Evolutionary conservation across 164 flowering plant species (phyloP), one percentile per base, ranked within the genome.

Genomic region (Cinnamomum micranthum): DNA sequence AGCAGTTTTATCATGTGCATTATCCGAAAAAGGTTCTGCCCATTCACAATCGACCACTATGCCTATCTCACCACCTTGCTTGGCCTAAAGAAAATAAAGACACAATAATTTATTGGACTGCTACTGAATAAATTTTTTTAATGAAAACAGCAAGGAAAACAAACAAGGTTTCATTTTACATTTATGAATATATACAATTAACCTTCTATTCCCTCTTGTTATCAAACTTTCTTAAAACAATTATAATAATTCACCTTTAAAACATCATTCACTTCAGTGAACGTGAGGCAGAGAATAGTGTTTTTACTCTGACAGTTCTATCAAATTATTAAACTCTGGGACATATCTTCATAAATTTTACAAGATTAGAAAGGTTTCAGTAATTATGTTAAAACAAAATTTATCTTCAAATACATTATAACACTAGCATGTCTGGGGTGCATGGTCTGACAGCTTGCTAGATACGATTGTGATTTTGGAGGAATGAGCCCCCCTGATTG

Each of bases 21-120:
- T 85, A 68, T 91, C 91, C 50, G 97, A 89, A 76, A 85, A 84
- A 69, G 98, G 83, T 80, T 92, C 98, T 52, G 98, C 90, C 98
- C 98, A 92, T 85, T 94, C 98, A 77, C 97, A 94, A 73, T 94
- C 98, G 22, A 92, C 90, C 19, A 82, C 82, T 69, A 91, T 63
- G 55, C 97, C 95, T 67, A 94, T 81, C 78, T 90, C 82, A 62
- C 98, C 97, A 41, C 94, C 91, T 85, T 92, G 98, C 75, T 77
- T 84, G 58, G 88, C 88, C 95, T 92, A 71, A 17, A 64, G 28
- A 67, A 67, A 33, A 15, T 67, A 13, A 28, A 14, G n/a, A 28
- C 35, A 67, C 33, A 23, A 64, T 64, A 10, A 64, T 67, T 67
- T 31, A 41, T 41, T 41, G 47, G n/a, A 55, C 6, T 55, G 60